Conservation (phyloP, 306 rosid genomes). For the Delonix regia region DNA sequence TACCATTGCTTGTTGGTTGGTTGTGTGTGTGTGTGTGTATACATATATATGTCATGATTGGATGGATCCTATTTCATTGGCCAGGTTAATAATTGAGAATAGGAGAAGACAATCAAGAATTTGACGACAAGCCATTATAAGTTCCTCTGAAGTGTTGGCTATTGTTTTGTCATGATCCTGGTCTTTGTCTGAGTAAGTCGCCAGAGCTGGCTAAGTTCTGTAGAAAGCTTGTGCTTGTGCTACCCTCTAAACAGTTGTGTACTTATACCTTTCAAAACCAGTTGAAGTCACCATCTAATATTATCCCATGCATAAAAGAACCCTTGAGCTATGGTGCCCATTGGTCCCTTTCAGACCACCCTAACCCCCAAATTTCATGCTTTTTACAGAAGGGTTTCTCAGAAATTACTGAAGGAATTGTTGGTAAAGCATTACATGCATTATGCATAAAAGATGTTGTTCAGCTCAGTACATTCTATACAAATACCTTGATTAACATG, state of each 20-base stretch:
- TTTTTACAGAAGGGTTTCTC: constrained; percentile 79
- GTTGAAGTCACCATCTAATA: constrained; percentile 29
- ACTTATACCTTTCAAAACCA: constrained; percentile 30
- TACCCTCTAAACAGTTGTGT: constrained; percentile 15
- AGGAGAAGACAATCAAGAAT: neutral
- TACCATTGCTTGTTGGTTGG: neutral
- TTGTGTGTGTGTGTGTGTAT: neutral
- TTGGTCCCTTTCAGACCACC: constrained; percentile 54
- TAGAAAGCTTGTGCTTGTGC: constrained; percentile 41
- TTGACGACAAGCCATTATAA: neutral
- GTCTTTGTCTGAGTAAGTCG: constrained; percentile 1
- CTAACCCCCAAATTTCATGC: constrained; percentile 63
- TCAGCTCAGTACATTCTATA: constrained; percentile 51
- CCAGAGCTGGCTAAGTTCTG: constrained; percentile 53
- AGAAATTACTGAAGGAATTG: constrained; percentile 53
- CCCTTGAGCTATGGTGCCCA: constrained; percentile 33
- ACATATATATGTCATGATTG: too few relatives aligned
- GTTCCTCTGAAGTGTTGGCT: neutral
- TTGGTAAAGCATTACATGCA: constrained; percentile 75
- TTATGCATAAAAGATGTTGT: constrained; percentile 63
- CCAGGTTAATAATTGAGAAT: neutral
- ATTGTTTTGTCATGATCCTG: neutral
- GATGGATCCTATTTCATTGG: neutral
- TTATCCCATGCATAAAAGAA: constrained; percentile 48
- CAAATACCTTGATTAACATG: constrained; percentile 76